Percentiles rank a stretch among this genome's conserved stretches.
phyloP scores from a whole-genome alignment of 116 monocot genomes.

The Zostera marina region DNA sequence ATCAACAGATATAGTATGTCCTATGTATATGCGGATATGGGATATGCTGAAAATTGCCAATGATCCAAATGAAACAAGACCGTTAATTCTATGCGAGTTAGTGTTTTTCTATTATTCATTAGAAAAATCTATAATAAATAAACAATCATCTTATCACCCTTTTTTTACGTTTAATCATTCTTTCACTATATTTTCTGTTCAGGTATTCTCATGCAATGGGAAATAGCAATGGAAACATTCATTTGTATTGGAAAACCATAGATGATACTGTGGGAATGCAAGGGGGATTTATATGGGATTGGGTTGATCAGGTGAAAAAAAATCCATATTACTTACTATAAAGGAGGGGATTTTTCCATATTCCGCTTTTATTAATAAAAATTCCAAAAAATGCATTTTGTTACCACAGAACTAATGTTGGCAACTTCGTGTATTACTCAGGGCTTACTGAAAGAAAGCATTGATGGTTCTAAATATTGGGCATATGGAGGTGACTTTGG shows the following conservation, averaged over 20 bases:
- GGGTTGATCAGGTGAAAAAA: constrained; percentile 82
- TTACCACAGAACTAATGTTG: not conserved
- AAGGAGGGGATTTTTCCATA: too few relatives aligned
- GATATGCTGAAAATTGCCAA: constrained; percentile 79
- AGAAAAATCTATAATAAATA: not conserved
- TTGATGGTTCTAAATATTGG: constrained; percentile 79
- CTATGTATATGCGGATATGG: constrained; percentile 99
- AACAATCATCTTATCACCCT: not conserved
- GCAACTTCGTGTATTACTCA: constrained; percentile 9
- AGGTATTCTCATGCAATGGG: constrained; percentile 99
- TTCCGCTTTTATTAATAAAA: too few relatives aligned
- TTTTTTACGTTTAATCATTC: not conserved
- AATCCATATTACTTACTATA: not conserved
- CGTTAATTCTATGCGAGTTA: constrained; percentile 97
- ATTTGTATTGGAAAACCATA: constrained; percentile 86
- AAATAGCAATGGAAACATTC: constrained; percentile 92
- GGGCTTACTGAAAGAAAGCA: constrained; percentile 73
- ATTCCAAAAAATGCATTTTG: too few relatives aligned
- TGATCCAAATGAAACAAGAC: constrained; percentile 76
- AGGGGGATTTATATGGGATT: constrained; percentile 99
- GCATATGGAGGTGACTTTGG: constrained; percentile 99
- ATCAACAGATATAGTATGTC: constrained; percentile 97
- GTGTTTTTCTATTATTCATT: constrained; percentile 1
- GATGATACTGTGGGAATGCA: constrained; percentile 78
- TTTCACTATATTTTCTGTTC: constrained; percentile 2